A percentile compares a stretch with the other conserved stretches of the same genome.
These are phyloP conservation scores for Tremella yokohamensis DNA, from an alignment of 768 basidiomycete genomes.

Conservation along the genomic window DNA sequence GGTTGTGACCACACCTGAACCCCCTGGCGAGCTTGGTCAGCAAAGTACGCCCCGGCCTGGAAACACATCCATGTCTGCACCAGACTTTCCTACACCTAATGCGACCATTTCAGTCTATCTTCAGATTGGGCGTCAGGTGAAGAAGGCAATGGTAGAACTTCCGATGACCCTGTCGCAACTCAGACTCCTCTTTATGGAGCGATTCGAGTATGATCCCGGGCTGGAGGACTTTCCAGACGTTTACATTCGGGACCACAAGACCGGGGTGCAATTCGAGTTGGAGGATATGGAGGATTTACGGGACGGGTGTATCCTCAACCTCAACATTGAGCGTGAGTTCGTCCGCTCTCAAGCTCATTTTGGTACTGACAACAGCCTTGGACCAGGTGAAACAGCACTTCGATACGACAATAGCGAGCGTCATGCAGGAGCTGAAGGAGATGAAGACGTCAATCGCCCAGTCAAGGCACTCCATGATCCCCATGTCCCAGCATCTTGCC, in stretches of 20 bases:
- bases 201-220: constrained; percentile 89
- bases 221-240: constrained; percentile 91
- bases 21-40: constrained; percentile 12
- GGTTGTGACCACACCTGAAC: constrained; percentile 29
- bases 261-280: constrained; percentile 90
- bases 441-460: constrained; percentile 64
- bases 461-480: constrained; percentile 57
- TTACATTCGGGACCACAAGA: constrained; percentile 86
- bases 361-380: constrained; percentile 60
- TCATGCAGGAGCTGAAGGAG: constrained; percentile 87
- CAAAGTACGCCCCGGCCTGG: constrained; percentile 11
- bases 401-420: constrained; percentile 76
- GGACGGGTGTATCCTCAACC: constrained; percentile 77
- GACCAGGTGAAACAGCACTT: constrained; percentile 99
- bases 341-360: background rate
- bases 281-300: constrained; percentile 91
- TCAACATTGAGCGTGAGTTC: constrained; percentile 93
- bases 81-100: constrained; percentile 9
- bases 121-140: constrained; percentile 84
- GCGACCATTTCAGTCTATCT: constrained; percentile 71
- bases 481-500: constrained; percentile 31
- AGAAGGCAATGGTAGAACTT: constrained; percentile 72
- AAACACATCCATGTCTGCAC: constrained; percentile 8
- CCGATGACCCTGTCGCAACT: constrained; percentile 66
- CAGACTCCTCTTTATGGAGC: constrained; percentile 86